Conservation (phyloP, 2,329 filamentous ascomycete species). For the Nothomitra cinnamomea region DNA sequence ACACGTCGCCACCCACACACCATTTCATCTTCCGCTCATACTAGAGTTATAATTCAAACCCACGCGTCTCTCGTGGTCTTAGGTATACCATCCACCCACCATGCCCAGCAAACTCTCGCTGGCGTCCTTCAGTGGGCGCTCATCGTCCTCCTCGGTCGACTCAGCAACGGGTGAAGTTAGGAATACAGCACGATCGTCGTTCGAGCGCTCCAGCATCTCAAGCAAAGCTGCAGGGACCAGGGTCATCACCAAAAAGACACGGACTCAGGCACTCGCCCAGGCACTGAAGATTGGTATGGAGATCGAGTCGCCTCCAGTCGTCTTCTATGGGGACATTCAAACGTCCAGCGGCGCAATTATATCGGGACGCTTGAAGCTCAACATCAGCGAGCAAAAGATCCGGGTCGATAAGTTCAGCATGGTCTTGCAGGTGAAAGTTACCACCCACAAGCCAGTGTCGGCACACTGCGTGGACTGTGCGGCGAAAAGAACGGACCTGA, state of each 20-base stretch:
- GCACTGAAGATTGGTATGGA: constrained; percentile 37
- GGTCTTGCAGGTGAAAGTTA: constrained; percentile 49
- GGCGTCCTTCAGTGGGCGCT: neutral
- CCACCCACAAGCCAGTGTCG: constrained; percentile 68
- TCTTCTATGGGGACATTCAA: constrained; percentile 62
- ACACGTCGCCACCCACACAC: neutral
- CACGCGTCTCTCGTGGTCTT: neutral
- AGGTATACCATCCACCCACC: neutral
- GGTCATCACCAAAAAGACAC: neutral
- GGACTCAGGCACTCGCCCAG: neutral
- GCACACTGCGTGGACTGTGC: constrained; percentile 64
- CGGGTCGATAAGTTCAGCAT: constrained; percentile 55
- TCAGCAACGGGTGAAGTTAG: neutral
- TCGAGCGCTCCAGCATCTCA: constrained; percentile 1
- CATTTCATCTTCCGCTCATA: neutral
- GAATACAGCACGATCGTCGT: neutral
- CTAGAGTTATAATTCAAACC: neutral
- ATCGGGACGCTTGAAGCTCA: constrained; percentile 63
- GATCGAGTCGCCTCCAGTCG: constrained; percentile 74
- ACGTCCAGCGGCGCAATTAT: constrained; percentile 71
- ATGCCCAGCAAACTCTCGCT: constrained; percentile 1
- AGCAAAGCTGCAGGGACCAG: neutral
- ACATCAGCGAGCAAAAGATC: constrained; percentile 48
- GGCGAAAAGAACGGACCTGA: constrained; percentile 53
- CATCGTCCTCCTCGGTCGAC: neutral